Base-by-base conservation (phyloP, 1,139 yeast genomes). In the Candida pseudoviswanathii region DNA sequence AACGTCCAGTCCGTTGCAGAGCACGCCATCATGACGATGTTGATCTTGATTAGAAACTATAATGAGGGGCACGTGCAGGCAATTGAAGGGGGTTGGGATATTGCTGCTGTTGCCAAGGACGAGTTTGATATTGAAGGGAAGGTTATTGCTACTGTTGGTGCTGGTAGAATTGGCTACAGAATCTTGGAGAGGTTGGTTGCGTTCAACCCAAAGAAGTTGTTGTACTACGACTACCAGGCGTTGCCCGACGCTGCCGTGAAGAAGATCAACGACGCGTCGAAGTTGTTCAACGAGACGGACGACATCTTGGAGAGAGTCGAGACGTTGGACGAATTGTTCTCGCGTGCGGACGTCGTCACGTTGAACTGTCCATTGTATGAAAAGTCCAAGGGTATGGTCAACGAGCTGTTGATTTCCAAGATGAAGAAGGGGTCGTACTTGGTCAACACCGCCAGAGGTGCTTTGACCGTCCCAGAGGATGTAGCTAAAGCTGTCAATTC, bases 401-500 rank as follows among this genome's bases (percentile, higher is more conserved):
- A 87, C 78, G 84, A 84, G 70, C 77, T 84, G 22, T 69, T 85
- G 57, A 73, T 87, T 53, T 77, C 88, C 57, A 81, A 85, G 65
- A 85, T 87, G 85, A 87, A 86, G 70, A 80, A 80, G 61, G 92
- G 92, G 45, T 81, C 95, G 11, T 82, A 86, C 77, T 74, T 87
- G 55, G 89, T 88, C 52, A 87, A 88, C 75, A 88, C 95, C 47
- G 95, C 96, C 16, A 81, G 96, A 65, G 95, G 95, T 54, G 94
- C 92, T 47, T 86, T 87, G 56, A 80, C 87, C 66, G 83, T 77
- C 49, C 85, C 83, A 45, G 77, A 87, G 57, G 95, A 83, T 58
- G 88, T 87, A 52, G 91, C 91, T 0, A 92, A 77, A 16, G 94
- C 94, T 0, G 78, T 87, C 45, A 64, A 77, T 48, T 71, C 82